Conservation (phyloP, 1,284 basidiomycete species). For the Kwoniella shivajii region DNA sequence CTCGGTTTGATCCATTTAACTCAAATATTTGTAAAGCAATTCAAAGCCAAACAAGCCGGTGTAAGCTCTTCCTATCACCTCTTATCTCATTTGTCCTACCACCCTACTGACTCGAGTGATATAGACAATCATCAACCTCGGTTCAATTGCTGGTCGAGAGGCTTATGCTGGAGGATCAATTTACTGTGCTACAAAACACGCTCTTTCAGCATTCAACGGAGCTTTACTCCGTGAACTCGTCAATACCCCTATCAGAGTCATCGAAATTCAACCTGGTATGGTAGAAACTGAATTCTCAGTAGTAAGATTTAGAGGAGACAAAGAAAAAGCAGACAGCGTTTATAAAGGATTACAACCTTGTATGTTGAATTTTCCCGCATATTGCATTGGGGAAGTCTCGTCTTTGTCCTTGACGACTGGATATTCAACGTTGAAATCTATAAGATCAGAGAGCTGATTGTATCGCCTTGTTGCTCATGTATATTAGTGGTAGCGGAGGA, state of each 20-base stretch:
- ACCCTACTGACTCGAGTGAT: no score
- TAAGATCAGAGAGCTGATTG: not conserved
- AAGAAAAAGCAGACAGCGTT: constrained; percentile 76
- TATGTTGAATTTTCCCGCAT: constrained; percentile 23
- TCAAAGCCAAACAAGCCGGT: constrained; percentile 82
- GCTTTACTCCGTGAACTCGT: constrained; percentile 82
- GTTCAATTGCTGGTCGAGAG: constrained; percentile 89
- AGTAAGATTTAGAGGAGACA: constrained; percentile 83
- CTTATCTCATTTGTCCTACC: not conserved
- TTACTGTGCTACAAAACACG: constrained; percentile 60
- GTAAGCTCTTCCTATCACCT: constrained; percentile 20
- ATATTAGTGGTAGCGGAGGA: constrained; percentile 70
- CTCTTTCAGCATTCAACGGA: constrained; percentile 84
- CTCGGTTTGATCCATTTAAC: constrained; percentile 50
- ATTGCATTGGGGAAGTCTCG: not conserved
- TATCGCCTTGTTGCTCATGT: not conserved
- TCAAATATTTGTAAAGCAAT: constrained; percentile 62
- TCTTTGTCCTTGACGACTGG: not conserved
- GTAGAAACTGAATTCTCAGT: constrained; percentile 69
- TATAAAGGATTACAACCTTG: constrained; percentile 71
- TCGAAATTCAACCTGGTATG: constrained; percentile 80
- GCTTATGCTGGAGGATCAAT: constrained; percentile 76
- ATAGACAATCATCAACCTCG: constrained; percentile 88
- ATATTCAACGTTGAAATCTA: not conserved
- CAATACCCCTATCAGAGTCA: constrained; percentile 85